These are phyloP conservation scores for Tardiomyces digboiensis DNA, from an alignment of 1,139 yeast genomes.

Conservation along the genomic window DNA sequence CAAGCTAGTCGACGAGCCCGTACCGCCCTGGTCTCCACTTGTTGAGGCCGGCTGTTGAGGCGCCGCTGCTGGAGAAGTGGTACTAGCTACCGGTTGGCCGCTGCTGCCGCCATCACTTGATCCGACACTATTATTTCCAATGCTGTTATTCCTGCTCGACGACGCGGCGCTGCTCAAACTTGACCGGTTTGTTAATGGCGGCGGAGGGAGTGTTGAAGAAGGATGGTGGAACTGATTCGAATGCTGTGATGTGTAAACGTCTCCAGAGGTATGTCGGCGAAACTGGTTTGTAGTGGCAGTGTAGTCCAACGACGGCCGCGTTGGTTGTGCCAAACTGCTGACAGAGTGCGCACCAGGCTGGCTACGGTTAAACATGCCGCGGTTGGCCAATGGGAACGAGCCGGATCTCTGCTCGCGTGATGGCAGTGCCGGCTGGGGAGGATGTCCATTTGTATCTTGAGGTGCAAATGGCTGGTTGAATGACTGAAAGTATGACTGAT, in stretches of 20 bases:
- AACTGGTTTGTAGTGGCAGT: background rate
- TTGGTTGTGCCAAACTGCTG: no score
- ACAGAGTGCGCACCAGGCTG: no score
- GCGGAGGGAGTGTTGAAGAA: background rate
- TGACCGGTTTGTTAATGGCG: background rate
- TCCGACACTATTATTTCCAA: background rate
- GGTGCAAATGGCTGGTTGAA: background rate
- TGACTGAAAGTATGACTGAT: background rate
- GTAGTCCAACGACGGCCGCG: background rate
- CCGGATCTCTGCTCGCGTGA: background rate
- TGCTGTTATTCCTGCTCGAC: background rate
- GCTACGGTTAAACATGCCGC: background rate
- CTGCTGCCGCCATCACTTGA: background rate
- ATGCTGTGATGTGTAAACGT: background rate
- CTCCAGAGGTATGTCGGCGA: background rate
- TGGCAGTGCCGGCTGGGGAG: background rate
- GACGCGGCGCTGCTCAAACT: background rate
- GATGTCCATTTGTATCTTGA: background rate
- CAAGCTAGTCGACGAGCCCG: no score
- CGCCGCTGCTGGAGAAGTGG: background rate
- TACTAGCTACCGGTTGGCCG: background rate
- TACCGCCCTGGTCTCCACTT: background rate
- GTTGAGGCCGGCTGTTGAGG: background rate
- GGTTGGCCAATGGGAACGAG: background rate
- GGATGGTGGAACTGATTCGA: background rate